Base-by-base conservation (phyloP, 139 green algal genomes). In the Pycnococcus provasolii region DNA sequence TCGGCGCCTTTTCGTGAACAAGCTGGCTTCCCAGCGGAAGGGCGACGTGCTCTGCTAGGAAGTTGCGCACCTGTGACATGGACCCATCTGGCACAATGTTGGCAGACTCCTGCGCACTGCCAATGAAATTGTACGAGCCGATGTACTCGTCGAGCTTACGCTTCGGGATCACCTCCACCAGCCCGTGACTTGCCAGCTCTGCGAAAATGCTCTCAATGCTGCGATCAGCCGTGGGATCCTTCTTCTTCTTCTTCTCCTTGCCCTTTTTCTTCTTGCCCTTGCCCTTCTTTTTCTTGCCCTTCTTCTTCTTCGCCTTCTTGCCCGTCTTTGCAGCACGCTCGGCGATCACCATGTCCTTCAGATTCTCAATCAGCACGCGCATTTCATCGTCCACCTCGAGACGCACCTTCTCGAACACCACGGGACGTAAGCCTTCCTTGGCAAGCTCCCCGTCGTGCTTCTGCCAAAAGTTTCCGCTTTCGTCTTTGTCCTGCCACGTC, bases 341-440 rank as follows among this genome's bases (percentile, higher is more conserved):
- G 7, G 86, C 84, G 37, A 83, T 83, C 2, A 79, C 73, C 67
- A 79, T 76, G 41, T 84, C 84, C 80, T 92, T 91, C 42, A 96
- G 82, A 74, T 91, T 95, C 60, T 84, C 53, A 46, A 96, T 81
- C 75, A 95, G 79, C 26, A 83, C 72, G 3, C 80, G 68, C 85
- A 95, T 93, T 77, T 96, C 88, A 5, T 84, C 80, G 63, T 95
- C 89, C 44, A 91, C 81, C 78, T 87, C 75, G 53, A 70, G 53
- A 13, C 90, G 78, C 48, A 96, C 77, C 73, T 94, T 83, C 76
- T 96, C 90, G 74, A 92, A 91, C 45, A 96, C 89, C n/a, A 90
- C 75, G 1, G 87, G 87, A 58, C 89, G 77, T 74, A 96, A 67
- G 78, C 88, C 84, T 15, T 86, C 86, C 61, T 91, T 89, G 1